These are phyloP conservation scores for Venturia nashicola DNA, from an alignment of 2,329 filamentous ascomycete genomes.

Conservation along the genomic window DNA sequence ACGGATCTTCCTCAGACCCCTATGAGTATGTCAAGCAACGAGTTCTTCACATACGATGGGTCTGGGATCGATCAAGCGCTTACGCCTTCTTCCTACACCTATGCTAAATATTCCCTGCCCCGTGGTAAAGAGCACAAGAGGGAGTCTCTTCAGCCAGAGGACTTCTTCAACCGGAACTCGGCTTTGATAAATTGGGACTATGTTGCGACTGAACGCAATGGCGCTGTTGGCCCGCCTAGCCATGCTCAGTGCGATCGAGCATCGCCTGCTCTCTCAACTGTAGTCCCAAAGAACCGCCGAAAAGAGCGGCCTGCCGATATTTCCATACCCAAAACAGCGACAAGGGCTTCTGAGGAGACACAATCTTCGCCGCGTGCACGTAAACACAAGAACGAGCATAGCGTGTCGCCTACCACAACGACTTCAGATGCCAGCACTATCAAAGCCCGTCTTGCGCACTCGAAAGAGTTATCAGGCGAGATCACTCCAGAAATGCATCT, in stretches of 20 bases:
- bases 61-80: conserved; percentile 29
- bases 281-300: background rate
- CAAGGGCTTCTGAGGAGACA: conserved; percentile 5
- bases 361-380: conserved; percentile 6
- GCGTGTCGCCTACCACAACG: conserved; percentile 5
- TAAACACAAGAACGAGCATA: background rate
- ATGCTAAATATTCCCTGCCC: conserved; percentile 74
- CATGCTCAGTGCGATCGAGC: background rate
- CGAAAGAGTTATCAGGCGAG: conserved; percentile 27
- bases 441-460: conserved; percentile 35
- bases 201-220: background rate
- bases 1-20: conserved; percentile 56
- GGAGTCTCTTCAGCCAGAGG: conserved; percentile 32
- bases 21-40: conserved; percentile 60
- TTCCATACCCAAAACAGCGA: background rate
- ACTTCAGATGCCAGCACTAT: conserved; percentile 22
- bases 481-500: conserved; percentile 81
- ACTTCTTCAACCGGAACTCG: conserved; percentile 36
- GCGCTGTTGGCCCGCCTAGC: background rate
- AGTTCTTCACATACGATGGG: conserved; percentile 41
- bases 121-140: conserved; percentile 70
- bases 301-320: conserved; percentile 8
- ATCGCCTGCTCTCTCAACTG: background rate
- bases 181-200: conserved; percentile 9
- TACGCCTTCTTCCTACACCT: conserved; percentile 61